Evolutionary conservation across 202 grass and related monocot genomes (phyloP).

Genomic region (Schoenoplectus tabernaemontani): DNA sequence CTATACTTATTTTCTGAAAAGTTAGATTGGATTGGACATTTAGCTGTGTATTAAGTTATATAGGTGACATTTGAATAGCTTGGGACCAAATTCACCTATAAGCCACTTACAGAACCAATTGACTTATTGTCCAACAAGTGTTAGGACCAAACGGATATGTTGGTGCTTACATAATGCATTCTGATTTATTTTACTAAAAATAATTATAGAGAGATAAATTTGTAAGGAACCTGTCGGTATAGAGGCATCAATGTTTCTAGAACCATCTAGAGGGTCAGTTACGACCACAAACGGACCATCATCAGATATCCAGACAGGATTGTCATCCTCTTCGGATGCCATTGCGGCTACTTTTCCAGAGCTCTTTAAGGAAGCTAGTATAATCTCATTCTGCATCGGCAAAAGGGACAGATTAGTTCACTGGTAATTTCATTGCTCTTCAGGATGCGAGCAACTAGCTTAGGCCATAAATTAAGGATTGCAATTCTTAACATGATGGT

Average conservation of each 20-base stretch:
- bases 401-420: neutral
- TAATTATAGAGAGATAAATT: slow-evolving; percentile 44
- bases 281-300: slow-evolving; percentile 60
- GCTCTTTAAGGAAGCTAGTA: slow-evolving; percentile 53
- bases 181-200: slow-evolving; percentile 40
- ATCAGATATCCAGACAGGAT: slow-evolving; percentile 51
- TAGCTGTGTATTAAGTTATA: neutral
- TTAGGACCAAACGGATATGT: slow-evolving; percentile 29
- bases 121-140: neutral
- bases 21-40: neutral
- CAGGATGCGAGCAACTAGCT: neutral
- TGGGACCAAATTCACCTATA: neutral
- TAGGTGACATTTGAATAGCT: neutral
- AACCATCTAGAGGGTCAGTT: slow-evolving; percentile 81
- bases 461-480: neutral
- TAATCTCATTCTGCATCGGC: slow-evolving; percentile 71
- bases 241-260: slow-evolving; percentile 90
- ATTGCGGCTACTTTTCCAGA: slow-evolving; percentile 81
- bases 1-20: neutral
- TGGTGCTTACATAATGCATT: slow-evolving; percentile 49
- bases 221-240: slow-evolving; percentile 77
- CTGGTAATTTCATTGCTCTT: neutral
- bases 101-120: neutral
- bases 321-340: slow-evolving; percentile 79
- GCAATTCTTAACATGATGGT: neutral